These are phyloP conservation scores for Paraphoma sp. DNA, from an alignment of 2,329 filamentous ascomycete genomes.

Conservation along the genomic window DNA sequence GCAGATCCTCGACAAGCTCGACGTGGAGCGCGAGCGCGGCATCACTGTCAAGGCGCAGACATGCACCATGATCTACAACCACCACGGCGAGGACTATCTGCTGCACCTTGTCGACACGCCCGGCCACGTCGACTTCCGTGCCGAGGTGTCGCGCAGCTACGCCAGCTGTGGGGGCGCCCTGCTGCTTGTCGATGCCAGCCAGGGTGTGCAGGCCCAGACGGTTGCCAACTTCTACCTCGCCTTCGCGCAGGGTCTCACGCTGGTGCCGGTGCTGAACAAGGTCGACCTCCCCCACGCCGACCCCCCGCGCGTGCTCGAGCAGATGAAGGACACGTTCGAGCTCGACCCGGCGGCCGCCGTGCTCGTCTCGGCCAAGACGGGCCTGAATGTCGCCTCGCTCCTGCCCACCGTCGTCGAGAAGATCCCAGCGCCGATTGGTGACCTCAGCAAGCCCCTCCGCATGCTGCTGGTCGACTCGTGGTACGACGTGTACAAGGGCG, in stretches of 20 bases:
- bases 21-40: conserved; percentile 93
- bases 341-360: conserved; percentile 77
- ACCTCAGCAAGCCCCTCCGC: conserved; percentile 74
- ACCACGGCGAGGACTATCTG: conserved; percentile 86
- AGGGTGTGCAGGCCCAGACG: conserved; percentile 96
- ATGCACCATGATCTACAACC: conserved; percentile 94
- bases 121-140: conserved; percentile 96
- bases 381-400: conserved; percentile 82
- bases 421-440: conserved; percentile 81
- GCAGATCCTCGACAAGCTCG: conserved; percentile 95
- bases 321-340: conserved; percentile 88
- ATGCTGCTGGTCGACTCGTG: conserved; percentile 95
- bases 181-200: conserved; percentile 91
- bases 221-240: conserved; percentile 98
- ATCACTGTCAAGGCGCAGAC: conserved; percentile 99
- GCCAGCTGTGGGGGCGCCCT: conserved; percentile 91
- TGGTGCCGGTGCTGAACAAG: conserved; percentile 96
- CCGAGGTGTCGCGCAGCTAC: conserved; percentile 94
- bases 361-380: conserved; percentile 91
- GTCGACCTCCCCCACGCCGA: conserved; percentile 92
- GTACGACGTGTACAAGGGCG: conserved; percentile 96
- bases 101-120: conserved; percentile 96
- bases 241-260: conserved; percentile 84
- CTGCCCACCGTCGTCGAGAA: conserved; percentile 85
- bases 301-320: conserved; percentile 80